Evolutionary conservation across 768 basidiomycete genomes (phyloP).

Genomic region (Steccherinum ochraceum): DNA sequence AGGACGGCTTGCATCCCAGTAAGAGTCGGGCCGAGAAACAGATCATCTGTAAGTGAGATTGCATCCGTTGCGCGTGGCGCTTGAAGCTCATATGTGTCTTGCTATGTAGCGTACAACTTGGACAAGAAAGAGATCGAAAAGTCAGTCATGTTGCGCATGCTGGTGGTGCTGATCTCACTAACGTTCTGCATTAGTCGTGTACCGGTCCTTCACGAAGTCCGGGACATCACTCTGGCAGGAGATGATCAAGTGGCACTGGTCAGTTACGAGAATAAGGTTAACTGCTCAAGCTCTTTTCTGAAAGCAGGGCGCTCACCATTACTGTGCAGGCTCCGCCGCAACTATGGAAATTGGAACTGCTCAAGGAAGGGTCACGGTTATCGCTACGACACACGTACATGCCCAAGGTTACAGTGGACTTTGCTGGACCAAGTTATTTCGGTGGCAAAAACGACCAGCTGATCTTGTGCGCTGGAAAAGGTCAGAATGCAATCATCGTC

Average conservation of each 20-base stretch:
- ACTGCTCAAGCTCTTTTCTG: neutral
- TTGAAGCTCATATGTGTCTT: neutral
- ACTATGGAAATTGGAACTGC: constrained; percentile 63
- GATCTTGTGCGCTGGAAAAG: constrained; percentile 73
- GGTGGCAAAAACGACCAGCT: constrained; percentile 76
- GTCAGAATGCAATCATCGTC: constrained; percentile 27
- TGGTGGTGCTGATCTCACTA: neutral
- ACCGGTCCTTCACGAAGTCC: constrained; percentile 67
- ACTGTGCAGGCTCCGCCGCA: constrained; percentile 60
- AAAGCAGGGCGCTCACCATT: neutral
- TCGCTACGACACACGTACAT: constrained; percentile 63
- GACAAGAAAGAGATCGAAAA: constrained; percentile 60
- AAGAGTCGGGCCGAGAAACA: constrained; percentile 68
- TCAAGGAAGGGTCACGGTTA: constrained; percentile 40
- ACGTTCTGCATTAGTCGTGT: constrained; percentile 43
- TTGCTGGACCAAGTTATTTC: constrained; percentile 78
- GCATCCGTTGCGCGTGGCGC: neutral
- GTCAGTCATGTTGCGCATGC: constrained; percentile 28
- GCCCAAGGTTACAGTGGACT: constrained; percentile 62
- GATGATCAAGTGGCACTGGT: constrained; percentile 58
- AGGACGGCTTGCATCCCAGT: constrained; percentile 57
- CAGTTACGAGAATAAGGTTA: constrained; percentile 65
- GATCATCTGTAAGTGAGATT: constrained; percentile 50
- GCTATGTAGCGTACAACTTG: constrained; percentile 54
- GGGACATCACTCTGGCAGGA: constrained; percentile 59